Base-by-base conservation (phyloP, 345 rosid species). In the Erucastrum elatum region DNA sequence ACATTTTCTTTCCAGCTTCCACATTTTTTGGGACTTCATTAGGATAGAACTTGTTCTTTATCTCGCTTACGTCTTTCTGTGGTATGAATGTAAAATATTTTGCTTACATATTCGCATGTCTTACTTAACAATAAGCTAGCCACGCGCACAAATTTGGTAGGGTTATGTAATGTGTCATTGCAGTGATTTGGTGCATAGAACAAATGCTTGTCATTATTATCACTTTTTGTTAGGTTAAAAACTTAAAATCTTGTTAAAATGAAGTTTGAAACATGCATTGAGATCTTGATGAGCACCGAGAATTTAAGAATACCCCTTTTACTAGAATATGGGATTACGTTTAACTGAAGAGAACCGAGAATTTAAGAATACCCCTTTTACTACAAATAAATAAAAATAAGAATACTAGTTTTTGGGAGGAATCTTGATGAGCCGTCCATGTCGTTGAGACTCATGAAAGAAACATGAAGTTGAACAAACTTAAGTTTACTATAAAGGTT, bases 341-440 rank as follows among this genome's bases (percentile, higher is more conserved):
- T 56, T 56, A 8, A 56, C 61, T 21, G 6, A n/a, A n/a, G 0
- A 7, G 61, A 55, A 17, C 60, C 27, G 0, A 16, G 7, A 56
- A 56, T 17, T 56, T 6, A 17, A 56, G 29, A 56, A 8, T 56
- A 8, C 29, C 27, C 17, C 51, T 44, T 44, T 15, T 16, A 8
- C 26, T 16, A 17, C 3, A 53, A 44, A 44, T 17, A 13, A 49
- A 49, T n/a, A 49, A 49, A 49, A 13, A 39, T n/a, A 13, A 13
- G 17, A 13, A 58, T 58, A 8, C 30, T 58, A 9, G 30, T 25
- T 70, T 35, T 55, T 12, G 66, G 66, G 51, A 64, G 65, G 60
- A 77, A 71, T 37, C 81, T 55, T 77, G 41, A 71, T 71, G 60
- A 71, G 76, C 81, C 81, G 71, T 17, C 76, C 0, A 71, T 56